These are phyloP conservation scores for Xylaria grammica DNA, from an alignment of 495 filamentous ascomycete species.

Conservation along the genomic window DNA sequence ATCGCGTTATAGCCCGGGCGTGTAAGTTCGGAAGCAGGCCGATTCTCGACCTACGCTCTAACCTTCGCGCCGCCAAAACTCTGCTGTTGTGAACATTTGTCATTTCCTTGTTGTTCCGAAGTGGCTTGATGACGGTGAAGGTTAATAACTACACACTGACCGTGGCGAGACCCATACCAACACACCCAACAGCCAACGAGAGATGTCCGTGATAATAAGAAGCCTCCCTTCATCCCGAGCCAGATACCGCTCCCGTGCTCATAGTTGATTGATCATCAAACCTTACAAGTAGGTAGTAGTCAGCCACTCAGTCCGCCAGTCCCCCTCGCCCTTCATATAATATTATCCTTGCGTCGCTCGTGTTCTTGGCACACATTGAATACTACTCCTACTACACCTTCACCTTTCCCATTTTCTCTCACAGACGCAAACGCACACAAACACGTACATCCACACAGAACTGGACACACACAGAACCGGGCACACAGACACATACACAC, in stretches of 20 bases:
- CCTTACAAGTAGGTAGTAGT: not conserved
- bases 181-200: not conserved
- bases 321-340: not conserved
- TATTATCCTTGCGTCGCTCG: slow-evolving; percentile 13
- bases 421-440: not conserved
- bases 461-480: no score
- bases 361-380: slow-evolving; percentile 19
- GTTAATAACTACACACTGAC: slow-evolving; percentile 2
- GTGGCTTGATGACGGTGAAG: slow-evolving; percentile 17
- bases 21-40: not conserved
- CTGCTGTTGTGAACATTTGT: no score
- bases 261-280: not conserved
- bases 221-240: slow-evolving; percentile 13
- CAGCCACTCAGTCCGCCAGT: not conserved
- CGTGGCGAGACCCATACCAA: not conserved
- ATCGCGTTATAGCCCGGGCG: not conserved
- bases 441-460: slow-evolving; percentile 13
- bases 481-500: slow-evolving; percentile 11
- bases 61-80: slow-evolving; percentile 1
- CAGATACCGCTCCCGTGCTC: slow-evolving; percentile 8
- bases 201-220: slow-evolving; percentile 11
- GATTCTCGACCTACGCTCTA: not conserved
- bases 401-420: not conserved
- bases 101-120: slow-evolving; percentile 11
- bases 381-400: slow-evolving; percentile 8